These are phyloP conservation scores for Leptographium radiaticola DNA, from an alignment of 2,329 filamentous ascomycete genomes.

Conservation along the genomic window DNA sequence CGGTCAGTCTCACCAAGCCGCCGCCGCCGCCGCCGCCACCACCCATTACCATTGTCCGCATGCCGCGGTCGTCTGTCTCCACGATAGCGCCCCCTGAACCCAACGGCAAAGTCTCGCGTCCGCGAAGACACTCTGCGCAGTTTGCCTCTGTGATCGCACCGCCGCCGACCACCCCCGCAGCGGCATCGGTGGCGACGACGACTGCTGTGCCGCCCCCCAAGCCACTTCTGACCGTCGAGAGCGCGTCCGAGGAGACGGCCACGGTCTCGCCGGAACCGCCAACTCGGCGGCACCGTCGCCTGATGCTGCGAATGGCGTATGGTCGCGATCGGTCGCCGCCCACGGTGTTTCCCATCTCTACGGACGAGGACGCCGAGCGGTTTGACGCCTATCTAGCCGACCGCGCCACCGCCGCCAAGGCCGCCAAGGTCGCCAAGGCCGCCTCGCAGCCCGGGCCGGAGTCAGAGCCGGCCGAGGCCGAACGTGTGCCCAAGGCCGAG, in stretches of 20 bases:
- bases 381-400: constrained; percentile 5
- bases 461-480: neutral
- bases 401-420: neutral
- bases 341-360: constrained; percentile 3
- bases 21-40: neutral
- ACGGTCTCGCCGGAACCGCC: neutral
- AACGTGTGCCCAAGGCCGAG: neutral
- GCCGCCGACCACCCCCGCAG: neutral
- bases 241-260: neutral
- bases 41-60: neutral
- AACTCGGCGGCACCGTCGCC: neutral
- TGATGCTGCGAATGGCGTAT: constrained; percentile 8
- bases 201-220: neutral
- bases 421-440: neutral
- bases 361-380: constrained; percentile 6
- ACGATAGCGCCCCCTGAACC: neutral
- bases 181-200: neutral
- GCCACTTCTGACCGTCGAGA: neutral
- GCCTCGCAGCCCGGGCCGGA: neutral
- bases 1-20: neutral
- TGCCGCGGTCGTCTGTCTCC: neutral
- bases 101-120: neutral
- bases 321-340: constrained; percentile 8
- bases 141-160: neutral
- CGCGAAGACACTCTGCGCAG: neutral